A percentile compares a stretch with the other conserved stretches of the same genome.
Evolutionary conservation across 495 filamentous ascomycete genomes (phyloP).

Genomic region (Penicillium cinerascens): DNA sequence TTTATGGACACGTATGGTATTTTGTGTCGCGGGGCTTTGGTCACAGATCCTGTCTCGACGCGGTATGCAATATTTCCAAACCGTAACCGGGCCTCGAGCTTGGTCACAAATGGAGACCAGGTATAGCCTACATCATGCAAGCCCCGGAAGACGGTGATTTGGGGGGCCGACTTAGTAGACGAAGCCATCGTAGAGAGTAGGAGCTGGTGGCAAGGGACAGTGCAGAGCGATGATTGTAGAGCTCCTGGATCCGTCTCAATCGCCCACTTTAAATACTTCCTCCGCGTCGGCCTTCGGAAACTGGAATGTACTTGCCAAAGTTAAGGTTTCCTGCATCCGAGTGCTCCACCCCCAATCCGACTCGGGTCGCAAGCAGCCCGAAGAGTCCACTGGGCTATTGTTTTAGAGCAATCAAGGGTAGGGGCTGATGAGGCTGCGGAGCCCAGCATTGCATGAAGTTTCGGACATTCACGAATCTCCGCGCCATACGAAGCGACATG

Average conservation of each 20-base stretch:
- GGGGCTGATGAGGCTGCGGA: neutral
- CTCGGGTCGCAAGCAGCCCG: neutral
- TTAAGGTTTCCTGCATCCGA: neutral
- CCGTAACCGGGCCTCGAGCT: conserved; percentile 62
- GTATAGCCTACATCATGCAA: conserved; percentile 43
- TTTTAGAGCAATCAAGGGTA: neutral
- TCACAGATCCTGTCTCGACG: conserved; percentile 37
- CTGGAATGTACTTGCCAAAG: neutral
- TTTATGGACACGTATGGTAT: conserved; percentile 50
- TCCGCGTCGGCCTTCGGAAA: neutral
- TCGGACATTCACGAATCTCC: conserved; percentile 1
- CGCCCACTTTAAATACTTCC: neutral
- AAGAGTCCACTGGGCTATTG: neutral
- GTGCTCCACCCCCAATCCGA: neutral
- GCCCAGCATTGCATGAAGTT: neutral
- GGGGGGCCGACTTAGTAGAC: neutral
- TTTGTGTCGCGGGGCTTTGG: conserved; percentile 52
- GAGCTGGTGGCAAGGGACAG: neutral
- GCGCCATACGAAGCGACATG: neutral
- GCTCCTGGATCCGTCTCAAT: neutral
- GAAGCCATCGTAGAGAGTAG: neutral
- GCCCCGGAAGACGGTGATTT: conserved; percentile 47
- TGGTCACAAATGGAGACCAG: conserved; percentile 65
- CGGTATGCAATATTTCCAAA: conserved; percentile 48
- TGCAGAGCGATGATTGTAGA: neutral